phyloP scores from a whole-genome alignment of 108 stramenopile genomes.

The Skeletonema tropicum region DNA sequence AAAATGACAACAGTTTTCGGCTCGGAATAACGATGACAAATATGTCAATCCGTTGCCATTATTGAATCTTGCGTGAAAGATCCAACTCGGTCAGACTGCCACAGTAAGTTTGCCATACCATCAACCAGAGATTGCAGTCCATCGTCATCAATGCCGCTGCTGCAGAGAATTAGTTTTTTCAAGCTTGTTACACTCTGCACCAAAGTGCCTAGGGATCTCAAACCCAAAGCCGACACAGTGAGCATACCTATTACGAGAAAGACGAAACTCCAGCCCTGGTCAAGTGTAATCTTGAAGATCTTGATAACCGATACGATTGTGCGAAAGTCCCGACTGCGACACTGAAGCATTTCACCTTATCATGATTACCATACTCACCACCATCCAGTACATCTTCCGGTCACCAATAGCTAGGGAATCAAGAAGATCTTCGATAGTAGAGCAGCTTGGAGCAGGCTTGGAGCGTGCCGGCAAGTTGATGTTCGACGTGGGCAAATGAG shows the following conservation, averaged over 20 bases:
- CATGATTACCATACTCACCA: too few relatives aligned
- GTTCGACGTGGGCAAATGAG: too few relatives aligned
- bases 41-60: neutral
- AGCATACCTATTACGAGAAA: neutral
- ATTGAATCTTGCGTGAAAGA: neutral
- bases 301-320: neutral
- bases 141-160: neutral
- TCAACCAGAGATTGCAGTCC: neutral
- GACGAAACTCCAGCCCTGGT: neutral
- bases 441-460: too few relatives aligned
- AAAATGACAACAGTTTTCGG: neutral
- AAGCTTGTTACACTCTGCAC: neutral
- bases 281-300: neutral
- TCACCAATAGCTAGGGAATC: too few relatives aligned
- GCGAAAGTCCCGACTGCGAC: too few relatives aligned
- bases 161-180: neutral
- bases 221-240: neutral
- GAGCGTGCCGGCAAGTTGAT: too few relatives aligned
- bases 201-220: neutral
- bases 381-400: too few relatives aligned
- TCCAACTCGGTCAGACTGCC: neutral
- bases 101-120: neutral
- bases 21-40: neutral
- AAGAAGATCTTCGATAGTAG: too few relatives aligned
- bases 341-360: too few relatives aligned